These are phyloP conservation scores for Termitomyces titanicus DNA, from an alignment of 768 basidiomycete genomes.

Conservation along the genomic window DNA sequence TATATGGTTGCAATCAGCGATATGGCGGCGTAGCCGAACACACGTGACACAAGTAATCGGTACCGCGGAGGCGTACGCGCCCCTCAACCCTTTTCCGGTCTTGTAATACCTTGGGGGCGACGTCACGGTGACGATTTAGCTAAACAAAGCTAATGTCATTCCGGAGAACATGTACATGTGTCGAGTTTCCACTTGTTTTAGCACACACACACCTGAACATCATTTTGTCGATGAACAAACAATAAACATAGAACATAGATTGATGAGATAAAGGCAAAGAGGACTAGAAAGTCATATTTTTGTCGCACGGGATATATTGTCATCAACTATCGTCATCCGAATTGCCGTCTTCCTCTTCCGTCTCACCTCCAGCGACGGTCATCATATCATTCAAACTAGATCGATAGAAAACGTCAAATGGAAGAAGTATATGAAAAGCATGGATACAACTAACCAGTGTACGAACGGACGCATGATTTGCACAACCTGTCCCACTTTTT, in stretches of 20 bases:
- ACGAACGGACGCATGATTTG: conserved; percentile 70
- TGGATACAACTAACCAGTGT: conserved; percentile 55
- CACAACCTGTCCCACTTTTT: conserved; percentile 52
- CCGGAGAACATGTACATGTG: too few species aligned
- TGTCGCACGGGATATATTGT: background rate
- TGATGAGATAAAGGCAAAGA: background rate
- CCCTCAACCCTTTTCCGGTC: too few species aligned
- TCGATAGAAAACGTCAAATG: background rate
- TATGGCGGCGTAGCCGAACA: too few species aligned
- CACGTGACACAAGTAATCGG: too few species aligned
- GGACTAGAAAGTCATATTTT: background rate
- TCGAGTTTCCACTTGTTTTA: too few species aligned
- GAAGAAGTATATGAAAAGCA: conserved; percentile 1
- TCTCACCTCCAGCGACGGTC: conserved; percentile 35
- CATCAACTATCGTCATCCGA: background rate
- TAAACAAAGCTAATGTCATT: too few species aligned
- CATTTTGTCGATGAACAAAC: too few species aligned
- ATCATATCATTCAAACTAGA: conserved; percentile 70
- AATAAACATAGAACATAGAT: background rate
- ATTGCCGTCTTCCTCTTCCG: conserved; percentile 10
- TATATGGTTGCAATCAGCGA: too few species aligned
- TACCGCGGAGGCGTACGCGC: too few species aligned
- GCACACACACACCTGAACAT: too few species aligned
- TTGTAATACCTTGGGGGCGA: too few species aligned
- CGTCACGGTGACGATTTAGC: too few species aligned